Evolutionary conservation across 768 basidiomycete species (phyloP), one percentile per base, ranked within the genome.

Genomic region (Tephrocybe sp.): DNA sequence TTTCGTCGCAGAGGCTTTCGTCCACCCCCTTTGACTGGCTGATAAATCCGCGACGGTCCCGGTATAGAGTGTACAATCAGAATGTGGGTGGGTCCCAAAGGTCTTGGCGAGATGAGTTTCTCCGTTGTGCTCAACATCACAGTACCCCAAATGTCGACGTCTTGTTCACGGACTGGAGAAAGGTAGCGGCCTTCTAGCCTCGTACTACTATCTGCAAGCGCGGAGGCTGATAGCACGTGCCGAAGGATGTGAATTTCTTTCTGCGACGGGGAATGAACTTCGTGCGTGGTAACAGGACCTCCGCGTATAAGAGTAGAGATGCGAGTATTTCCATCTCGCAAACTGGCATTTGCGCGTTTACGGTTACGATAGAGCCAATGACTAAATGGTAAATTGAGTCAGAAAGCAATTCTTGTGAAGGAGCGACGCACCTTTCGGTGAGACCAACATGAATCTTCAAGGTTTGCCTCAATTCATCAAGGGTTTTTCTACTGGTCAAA

Each of bases 61-160:
- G 51, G 34, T 12, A 47, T 34, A 12, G 54, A 47, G 32, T 58
- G 39, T 11, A 64, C 51, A 4, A 70, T 55, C 19, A 73, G 61
- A n/a, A 69, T 60, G 41, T 73, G 71, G 1, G 71, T 73, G 1
- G 69, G 66, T 0, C 63, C 69, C 15, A 72, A 56, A 1, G 64
- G 66, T 6, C 69, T 65, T 0, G 71, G 71, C 0, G 71, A 73
- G 25, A 72, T 60, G 5, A 71, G 60, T 26, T 58, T 60, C 15
- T 68, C 62, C 2, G 34, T 11, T 1, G 67, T 62, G 47, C 63
- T 69, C 18, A 72, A 51, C 8, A 48, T 41, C 8, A 62, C 48
- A 3, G 54, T 51, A 7, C 57, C 61, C 65, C 64, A 67, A 8
- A 59, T 44, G 24, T 63, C 62, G 30, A 61, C 43, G 11, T 54